phyloP scores from a whole-genome alignment of 805 yeast species.

The Kockiozyma suomiensis region DNA sequence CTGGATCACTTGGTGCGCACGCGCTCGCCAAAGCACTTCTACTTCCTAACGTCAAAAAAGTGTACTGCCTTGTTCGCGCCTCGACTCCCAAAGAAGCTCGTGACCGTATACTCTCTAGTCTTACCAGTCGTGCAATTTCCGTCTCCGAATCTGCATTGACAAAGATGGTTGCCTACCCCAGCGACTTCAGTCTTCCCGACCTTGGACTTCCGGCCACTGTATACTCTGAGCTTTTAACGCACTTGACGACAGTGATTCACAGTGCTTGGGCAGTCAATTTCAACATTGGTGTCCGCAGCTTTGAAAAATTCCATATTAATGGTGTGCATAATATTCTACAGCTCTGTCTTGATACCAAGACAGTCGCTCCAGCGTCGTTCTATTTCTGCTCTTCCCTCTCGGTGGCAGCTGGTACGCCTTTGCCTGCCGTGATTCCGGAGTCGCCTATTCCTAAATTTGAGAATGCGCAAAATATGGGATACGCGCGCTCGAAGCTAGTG shows the following conservation, averaged over 20 bases:
- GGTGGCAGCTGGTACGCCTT: conserved; percentile 21
- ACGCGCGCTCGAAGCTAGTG: conserved; percentile 27
- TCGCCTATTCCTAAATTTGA: conserved; percentile 8
- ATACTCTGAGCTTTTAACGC: neutral
- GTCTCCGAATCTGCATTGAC: neutral
- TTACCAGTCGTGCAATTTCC: conserved; percentile 1
- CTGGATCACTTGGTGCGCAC: conserved; percentile 30
- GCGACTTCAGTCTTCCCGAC: conserved; percentile 16
- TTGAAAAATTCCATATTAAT: conserved; percentile 24
- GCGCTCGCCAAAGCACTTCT: conserved; percentile 9
- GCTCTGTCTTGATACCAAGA: conserved; percentile 15
- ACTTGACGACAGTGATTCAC: conserved; percentile 20
- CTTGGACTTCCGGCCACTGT: conserved; percentile 17
- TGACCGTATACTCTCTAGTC: conserved; percentile 11
- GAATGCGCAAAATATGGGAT: conserved; percentile 28
- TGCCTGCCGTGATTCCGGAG: conserved; percentile 22
- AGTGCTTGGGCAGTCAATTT: conserved; percentile 32
- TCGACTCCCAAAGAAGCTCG: conserved; percentile 3
- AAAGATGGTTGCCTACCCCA: conserved; percentile 16
- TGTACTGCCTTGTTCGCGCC: conserved; percentile 28
- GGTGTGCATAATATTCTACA: conserved; percentile 24
- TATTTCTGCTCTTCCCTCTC: conserved; percentile 27
- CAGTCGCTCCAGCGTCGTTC: conserved; percentile 14
- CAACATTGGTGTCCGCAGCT: conserved; percentile 18
- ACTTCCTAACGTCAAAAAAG: conserved; percentile 15